phyloP scores from a whole-genome alignment of 2,329 filamentous ascomycete species.

The Parascedosporium putredinis region DNA sequence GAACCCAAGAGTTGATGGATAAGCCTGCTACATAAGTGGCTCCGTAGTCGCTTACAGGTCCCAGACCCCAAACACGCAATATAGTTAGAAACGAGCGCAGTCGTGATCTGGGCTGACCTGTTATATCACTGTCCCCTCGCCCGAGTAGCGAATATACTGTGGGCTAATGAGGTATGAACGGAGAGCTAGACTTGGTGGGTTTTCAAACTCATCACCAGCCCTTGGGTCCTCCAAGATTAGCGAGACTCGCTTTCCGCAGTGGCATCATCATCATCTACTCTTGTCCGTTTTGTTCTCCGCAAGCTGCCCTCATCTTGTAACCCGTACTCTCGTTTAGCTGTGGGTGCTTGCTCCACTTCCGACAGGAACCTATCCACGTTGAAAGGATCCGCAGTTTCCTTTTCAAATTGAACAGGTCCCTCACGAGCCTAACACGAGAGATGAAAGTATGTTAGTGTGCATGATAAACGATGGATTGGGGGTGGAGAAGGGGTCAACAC shows the following conservation, averaged over 20 bases:
- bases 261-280: conserved; percentile 65
- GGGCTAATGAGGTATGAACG: neutral
- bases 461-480: conserved; percentile 7
- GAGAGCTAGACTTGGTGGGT: too few relatives aligned
- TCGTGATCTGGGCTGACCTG: too few relatives aligned
- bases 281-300: conserved; percentile 58
- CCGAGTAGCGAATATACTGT: too few relatives aligned
- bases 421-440: conserved; percentile 52
- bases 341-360: conserved; percentile 55
- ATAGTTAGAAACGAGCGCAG: too few relatives aligned
- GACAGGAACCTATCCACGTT: conserved; percentile 90
- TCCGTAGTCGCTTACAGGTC: too few relatives aligned
- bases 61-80: too few relatives aligned
- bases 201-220: too few relatives aligned
- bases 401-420: conserved; percentile 94
- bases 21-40: too few relatives aligned
- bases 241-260: conserved; percentile 24
- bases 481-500: conserved; percentile 16
- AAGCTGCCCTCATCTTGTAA: conserved; percentile 53
- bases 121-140: too few relatives aligned
- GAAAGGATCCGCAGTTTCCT: conserved; percentile 76
- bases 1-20: too few relatives aligned
- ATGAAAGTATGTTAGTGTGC: conserved; percentile 19
- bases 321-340: conserved; percentile 65
- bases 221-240: too few relatives aligned